Evolutionary conservation across 345 rosid species (phyloP).

Genomic region (Eucalyptus cloeziana): DNA sequence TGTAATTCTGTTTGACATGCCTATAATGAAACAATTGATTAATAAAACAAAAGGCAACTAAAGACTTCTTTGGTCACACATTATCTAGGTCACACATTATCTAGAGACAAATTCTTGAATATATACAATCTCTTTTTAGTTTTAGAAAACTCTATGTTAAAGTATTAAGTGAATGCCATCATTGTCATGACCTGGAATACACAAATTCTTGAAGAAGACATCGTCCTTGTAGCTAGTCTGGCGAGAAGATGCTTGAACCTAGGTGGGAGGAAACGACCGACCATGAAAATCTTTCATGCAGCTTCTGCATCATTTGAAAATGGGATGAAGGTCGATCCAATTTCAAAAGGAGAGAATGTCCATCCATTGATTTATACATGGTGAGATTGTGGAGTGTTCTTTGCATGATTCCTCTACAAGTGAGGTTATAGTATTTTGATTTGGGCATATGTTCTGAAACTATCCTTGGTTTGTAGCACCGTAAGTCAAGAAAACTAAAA

Average conservation of each 20-base stretch:
- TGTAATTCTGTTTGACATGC: background rate
- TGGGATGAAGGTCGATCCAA: background rate
- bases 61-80: no score
- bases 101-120: no score
- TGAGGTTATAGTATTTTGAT: background rate
- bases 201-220: accelerated
- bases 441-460: accelerated
- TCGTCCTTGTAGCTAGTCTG: accelerated
- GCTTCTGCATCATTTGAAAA: background rate
- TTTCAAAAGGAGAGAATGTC: accelerated
- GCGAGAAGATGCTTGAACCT: background rate
- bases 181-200: accelerated
- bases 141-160: no score
- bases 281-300: background rate
- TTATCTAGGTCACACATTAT: no score
- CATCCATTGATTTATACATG: background rate
- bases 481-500: background rate
- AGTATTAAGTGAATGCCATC: background rate
- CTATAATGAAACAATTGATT: background rate
- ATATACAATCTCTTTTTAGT: no score
- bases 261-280: background rate
- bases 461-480: accelerated
- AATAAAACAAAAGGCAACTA: background rate
- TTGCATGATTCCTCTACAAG: background rate
- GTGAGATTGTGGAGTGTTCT: accelerated